A percentile compares a stretch with the other conserved stretches of the same genome.
Conservation (phyloP, 352 stramenopile species). For the Phytopythium litorale region DNA sequence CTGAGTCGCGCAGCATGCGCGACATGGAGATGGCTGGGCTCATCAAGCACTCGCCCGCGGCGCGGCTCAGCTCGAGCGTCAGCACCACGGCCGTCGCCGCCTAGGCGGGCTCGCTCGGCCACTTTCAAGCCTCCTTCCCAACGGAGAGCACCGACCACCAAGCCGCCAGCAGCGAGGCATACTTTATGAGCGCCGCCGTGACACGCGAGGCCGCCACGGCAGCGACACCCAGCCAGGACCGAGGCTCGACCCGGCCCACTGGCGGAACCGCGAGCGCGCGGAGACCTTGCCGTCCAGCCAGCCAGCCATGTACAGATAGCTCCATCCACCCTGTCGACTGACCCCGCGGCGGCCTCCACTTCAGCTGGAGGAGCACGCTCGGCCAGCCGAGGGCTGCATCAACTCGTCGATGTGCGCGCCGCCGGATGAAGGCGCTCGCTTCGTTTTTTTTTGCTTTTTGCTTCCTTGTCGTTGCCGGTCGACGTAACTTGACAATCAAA, state of each 20-base stretch:
- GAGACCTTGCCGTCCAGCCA: not conserved
- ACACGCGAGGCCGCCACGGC: not conserved
- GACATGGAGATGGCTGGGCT: conserved; percentile 61
- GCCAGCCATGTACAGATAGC: conserved; percentile 4
- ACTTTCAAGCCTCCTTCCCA: not conserved
- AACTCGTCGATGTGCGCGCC: not conserved
- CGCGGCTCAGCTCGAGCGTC: conserved; percentile 12
- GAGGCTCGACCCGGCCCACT: not conserved
- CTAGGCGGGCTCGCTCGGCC: not conserved
- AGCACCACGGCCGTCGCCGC: not conserved
- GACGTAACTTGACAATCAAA: too few species aligned
- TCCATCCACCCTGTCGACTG: not conserved
- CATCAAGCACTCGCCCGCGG: conserved; percentile 29
- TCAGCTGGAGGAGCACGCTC: not conserved
- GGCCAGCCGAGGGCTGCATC: not conserved
- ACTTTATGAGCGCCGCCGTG: conserved; percentile 3
- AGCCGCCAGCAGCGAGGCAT: not conserved
- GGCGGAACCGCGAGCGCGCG: not conserved
- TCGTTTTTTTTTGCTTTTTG: conserved; percentile 1
- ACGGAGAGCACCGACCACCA: not conserved
- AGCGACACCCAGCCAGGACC: not conserved
- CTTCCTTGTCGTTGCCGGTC: not conserved
- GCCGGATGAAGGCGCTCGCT: not conserved
- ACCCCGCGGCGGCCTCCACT: not conserved
- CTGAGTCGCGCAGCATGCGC: conserved; percentile 74